Conservation (phyloP, 192 early-diverging fungal genomes). For the Martensiomyces pterosporus region DNA sequence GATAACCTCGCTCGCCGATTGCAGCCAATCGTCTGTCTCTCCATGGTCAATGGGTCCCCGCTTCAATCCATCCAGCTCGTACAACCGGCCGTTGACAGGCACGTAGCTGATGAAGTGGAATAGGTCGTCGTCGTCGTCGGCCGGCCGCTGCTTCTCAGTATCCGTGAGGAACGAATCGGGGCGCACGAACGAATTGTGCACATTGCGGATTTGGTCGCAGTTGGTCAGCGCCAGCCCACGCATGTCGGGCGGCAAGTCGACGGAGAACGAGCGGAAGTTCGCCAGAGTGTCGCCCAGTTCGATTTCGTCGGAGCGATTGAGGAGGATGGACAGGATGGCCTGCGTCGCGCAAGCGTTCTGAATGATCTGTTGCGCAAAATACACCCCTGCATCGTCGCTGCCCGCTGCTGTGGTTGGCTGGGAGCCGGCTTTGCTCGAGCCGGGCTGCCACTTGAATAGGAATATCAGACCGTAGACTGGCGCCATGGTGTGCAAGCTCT, state of each 20-base stretch:
- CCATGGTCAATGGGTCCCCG: slow-evolving; percentile 67
- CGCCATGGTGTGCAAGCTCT: slow-evolving; percentile 58
- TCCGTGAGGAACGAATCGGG: slow-evolving; percentile 75
- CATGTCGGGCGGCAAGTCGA: slow-evolving; percentile 68
- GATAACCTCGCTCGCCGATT: slow-evolving; percentile 60
- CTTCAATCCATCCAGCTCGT: slow-evolving; percentile 75
- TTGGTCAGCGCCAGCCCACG: slow-evolving; percentile 77
- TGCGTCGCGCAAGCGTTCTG: slow-evolving; percentile 85
- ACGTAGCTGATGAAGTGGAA: slow-evolving; percentile 81
- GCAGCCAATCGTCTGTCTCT: slow-evolving; percentile 61
- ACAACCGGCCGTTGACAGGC: slow-evolving; percentile 65
- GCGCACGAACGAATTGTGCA: slow-evolving; percentile 79
- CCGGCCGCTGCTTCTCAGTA: slow-evolving; percentile 39
- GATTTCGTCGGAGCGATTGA: slow-evolving; percentile 56
- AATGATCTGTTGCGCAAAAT: slow-evolving; percentile 75
- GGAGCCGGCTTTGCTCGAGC: not conserved
- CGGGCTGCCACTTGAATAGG: slow-evolving; percentile 70
- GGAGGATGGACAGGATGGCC: slow-evolving; percentile 71
- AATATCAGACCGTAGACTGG: slow-evolving; percentile 80
- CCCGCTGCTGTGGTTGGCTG: slow-evolving; percentile 24
- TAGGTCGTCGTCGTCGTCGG: slow-evolving; percentile 64
- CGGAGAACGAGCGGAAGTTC: slow-evolving; percentile 67
- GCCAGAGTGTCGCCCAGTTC: slow-evolving; percentile 66
- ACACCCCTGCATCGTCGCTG: slow-evolving; percentile 53
- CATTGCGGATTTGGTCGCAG: slow-evolving; percentile 66